phyloP scores from a whole-genome alignment of 2,329 filamentous ascomycete genomes.

The Arthrocladium fulminans region DNA sequence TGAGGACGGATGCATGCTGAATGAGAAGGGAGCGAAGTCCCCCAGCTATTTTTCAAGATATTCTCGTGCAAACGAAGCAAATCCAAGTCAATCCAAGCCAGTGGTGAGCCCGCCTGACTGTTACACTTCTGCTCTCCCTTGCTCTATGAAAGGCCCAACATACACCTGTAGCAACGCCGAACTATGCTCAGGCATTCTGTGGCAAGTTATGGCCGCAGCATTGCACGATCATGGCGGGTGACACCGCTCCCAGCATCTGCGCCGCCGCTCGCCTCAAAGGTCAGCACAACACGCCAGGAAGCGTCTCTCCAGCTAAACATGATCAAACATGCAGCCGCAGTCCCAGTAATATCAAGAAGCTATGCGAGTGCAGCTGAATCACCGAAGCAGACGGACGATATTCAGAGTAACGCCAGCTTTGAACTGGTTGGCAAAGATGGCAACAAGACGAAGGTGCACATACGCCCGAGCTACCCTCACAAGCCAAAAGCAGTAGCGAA shows the following conservation, averaged over 20 bases:
- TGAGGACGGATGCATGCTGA: too few species aligned
- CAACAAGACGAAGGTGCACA: neutral
- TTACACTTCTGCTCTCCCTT: too few species aligned
- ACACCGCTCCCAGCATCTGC: neutral
- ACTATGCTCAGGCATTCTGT: neutral
- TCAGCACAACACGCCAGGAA: neutral
- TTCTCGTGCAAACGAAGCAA: too few species aligned
- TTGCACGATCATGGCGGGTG: neutral
- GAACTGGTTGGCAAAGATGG: neutral
- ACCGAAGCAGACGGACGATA: neutral
- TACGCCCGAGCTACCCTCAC: constrained; percentile 4
- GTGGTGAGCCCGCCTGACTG: too few species aligned
- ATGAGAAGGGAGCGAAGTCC: too few species aligned
- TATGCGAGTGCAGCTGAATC: neutral
- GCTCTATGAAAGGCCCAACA: too few species aligned
- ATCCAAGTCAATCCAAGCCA: too few species aligned
- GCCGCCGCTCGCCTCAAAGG: neutral
- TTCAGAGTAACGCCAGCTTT: neutral
- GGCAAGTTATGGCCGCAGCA: neutral
- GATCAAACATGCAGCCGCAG: neutral
- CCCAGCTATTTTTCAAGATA: too few species aligned
- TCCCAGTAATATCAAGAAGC: neutral
- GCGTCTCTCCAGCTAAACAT: neutral
- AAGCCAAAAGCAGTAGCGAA: constrained; percentile 7
- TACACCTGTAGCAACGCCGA: too few species aligned